phyloP scores from a whole-genome alignment of 129 eudicot genomes.

The Tagetes erecta region DNA sequence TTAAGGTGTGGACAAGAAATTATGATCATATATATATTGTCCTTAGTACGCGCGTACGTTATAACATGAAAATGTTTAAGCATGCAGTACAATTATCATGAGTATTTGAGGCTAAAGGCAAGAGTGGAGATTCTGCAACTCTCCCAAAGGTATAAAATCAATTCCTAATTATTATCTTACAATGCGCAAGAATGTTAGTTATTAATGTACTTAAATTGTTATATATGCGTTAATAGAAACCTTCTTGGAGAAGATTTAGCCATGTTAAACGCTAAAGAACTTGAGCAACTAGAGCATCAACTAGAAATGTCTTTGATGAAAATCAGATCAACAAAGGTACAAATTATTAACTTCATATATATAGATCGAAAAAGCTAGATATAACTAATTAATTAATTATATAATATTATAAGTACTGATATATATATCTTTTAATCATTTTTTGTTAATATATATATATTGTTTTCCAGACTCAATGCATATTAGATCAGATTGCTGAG shows the following conservation, averaged over 20 bases:
- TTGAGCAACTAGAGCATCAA: constrained; percentile 56
- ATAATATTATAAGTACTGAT: no score
- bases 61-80: constrained; percentile 6
- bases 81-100: constrained; percentile 45
- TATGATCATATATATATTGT: no score
- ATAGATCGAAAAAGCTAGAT: no score
- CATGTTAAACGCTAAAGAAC: constrained; percentile 44
- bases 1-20: no score
- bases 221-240: constrained; percentile 32
- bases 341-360: not conserved
- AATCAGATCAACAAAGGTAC: constrained; percentile 58
- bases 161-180: not conserved
- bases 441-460: not conserved
- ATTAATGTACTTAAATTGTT: not conserved
- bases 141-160: constrained; percentile 48
- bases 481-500: constrained; percentile 55
- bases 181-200: no score
- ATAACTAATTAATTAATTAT: no score
- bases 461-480: constrained; percentile 47
- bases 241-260: constrained; percentile 63
- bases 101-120: constrained; percentile 60
- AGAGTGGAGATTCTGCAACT: constrained; percentile 59
- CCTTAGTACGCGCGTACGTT: no score
- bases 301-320: constrained; percentile 54
- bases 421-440: not conserved